Evolutionary conservation across 495 filamentous ascomycete genomes (phyloP).

Genomic region (Aspergillus coremiiformis): DNA sequence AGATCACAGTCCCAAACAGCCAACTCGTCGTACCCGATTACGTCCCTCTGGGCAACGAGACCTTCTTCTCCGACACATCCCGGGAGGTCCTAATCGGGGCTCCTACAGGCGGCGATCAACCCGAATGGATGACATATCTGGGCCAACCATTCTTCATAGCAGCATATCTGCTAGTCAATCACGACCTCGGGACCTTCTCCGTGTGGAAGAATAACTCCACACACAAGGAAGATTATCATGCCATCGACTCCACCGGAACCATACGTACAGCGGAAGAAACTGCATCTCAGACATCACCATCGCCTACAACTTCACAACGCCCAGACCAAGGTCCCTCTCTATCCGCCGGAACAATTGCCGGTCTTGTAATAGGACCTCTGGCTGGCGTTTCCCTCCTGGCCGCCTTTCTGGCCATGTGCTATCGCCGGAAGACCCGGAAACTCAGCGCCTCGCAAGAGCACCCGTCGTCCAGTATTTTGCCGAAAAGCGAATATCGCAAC

Average conservation of each 20-base stretch:
- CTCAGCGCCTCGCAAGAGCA: no score
- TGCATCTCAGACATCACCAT: no score
- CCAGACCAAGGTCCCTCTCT: no score
- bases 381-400: no score
- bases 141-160: constrained; percentile 35
- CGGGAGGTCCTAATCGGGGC: constrained; percentile 21
- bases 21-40: constrained; percentile 30
- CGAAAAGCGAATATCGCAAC: no score
- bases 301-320: no score
- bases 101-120: constrained; percentile 12
- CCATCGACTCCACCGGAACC: neutral
- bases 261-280: no score
- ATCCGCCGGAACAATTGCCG: no score
- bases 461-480: no score
- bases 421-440: no score
- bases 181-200: constrained; percentile 3
- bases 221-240: neutral
- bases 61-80: constrained; percentile 12
- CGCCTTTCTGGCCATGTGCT: no score
- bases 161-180: constrained; percentile 33
- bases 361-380: no score
- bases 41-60: constrained; percentile 19
- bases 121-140: constrained; percentile 22
- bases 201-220: neutral
- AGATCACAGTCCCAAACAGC: constrained; percentile 24